Conservation (phyloP, 805 yeast species). For the Candida boidinii region DNA sequence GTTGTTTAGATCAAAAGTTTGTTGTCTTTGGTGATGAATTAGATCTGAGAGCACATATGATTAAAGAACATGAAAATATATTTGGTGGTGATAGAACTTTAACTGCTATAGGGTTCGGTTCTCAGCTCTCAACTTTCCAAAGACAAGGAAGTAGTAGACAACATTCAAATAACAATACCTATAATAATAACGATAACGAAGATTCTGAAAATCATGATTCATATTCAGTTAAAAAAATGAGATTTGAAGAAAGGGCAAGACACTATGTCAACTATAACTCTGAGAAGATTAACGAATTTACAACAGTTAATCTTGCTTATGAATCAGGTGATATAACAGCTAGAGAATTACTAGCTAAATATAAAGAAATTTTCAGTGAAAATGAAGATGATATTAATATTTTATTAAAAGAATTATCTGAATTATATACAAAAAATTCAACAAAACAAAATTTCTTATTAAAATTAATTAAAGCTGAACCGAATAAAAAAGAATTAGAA, state of each 20-base stretch:
- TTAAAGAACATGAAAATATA: slow-evolving; percentile 67
- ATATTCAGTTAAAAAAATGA: slow-evolving; percentile 39
- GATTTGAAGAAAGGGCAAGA: slow-evolving; percentile 80
- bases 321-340: slow-evolving; percentile 39
- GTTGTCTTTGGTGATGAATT: slow-evolving; percentile 85
- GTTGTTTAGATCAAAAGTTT: slow-evolving; percentile 82
- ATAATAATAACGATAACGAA: slow-evolving; percentile 9
- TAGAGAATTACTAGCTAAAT: slow-evolving; percentile 34
- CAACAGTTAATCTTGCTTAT: slow-evolving; percentile 37
- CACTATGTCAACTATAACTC: slow-evolving; percentile 58
- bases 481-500: slow-evolving; percentile 15
- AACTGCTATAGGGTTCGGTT: slow-evolving; percentile 23
- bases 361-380: slow-evolving; percentile 37
- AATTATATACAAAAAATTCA: slow-evolving; percentile 42
- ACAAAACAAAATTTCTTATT: slow-evolving; percentile 31
- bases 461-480: slow-evolving; percentile 18
- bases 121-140: slow-evolving; percentile 53
- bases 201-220: slow-evolving; percentile 25
- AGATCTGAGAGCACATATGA: slow-evolving; percentile 82
- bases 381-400: slow-evolving; percentile 43
- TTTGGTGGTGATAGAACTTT: slow-evolving; percentile 36
- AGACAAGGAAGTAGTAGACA: slow-evolving; percentile 10
- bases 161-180: slow-evolving; percentile 3
- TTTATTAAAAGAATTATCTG: slow-evolving; percentile 52
- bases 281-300: slow-evolving; percentile 39